Evolutionary conservation across 164 flowering plant genomes (phyloP).

Genomic region (Macadamia tetraphylla): DNA sequence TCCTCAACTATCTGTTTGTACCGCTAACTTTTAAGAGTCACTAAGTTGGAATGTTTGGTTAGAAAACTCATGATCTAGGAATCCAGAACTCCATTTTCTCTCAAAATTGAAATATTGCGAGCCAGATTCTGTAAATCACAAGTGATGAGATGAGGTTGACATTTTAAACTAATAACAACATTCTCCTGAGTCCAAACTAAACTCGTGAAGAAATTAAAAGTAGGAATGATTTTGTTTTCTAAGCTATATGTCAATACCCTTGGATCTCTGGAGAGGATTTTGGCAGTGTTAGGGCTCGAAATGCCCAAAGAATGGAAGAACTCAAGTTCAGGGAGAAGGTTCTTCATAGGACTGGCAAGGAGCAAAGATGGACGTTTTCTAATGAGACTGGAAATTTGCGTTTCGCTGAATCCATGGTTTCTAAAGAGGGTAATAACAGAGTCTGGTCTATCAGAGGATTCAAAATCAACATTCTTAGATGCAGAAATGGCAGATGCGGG

Average conservation of each 20-base stretch:
- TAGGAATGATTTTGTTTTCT: conserved; percentile 4
- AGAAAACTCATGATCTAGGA: not conserved
- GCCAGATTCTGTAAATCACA: not conserved
- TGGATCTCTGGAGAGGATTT: not conserved
- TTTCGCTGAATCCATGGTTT: not conserved
- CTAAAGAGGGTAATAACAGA: not conserved
- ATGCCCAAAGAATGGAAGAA: not conserved
- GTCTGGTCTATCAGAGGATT: not conserved
- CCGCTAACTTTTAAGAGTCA: not conserved
- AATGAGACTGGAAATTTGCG: not conserved
- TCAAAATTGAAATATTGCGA: not conserved
- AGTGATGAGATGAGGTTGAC: not conserved
- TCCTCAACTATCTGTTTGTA: conserved; percentile 3
- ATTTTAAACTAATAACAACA: not conserved
- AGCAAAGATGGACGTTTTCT: not conserved
- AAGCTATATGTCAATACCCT: not conserved
- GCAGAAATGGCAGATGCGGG: not conserved
- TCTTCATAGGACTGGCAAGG: not conserved
- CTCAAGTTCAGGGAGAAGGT: not conserved
- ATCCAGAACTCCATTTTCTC: conserved; percentile 5
- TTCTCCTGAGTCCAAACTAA: not conserved
- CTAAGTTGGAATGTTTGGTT: not conserved
- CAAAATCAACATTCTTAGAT: not conserved
- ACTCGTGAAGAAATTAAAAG: not conserved
- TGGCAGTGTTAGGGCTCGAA: not conserved